A percentile compares a stretch with the other conserved stretches of the same genome.
These are phyloP conservation scores for Rusavskia elegans DNA, from an alignment of 495 filamentous ascomycete genomes.

Conservation along the genomic window DNA sequence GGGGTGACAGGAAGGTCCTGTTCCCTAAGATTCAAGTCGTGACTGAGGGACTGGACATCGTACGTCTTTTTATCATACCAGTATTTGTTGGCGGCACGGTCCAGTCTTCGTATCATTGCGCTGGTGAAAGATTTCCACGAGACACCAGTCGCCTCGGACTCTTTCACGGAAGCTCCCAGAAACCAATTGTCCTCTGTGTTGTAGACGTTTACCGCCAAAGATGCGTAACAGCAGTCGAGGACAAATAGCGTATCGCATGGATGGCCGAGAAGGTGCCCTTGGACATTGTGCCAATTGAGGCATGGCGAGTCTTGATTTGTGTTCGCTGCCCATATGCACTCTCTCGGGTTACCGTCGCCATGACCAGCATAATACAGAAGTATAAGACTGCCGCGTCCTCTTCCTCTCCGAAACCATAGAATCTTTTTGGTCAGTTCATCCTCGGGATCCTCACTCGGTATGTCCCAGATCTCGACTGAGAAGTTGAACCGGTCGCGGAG, in stretches of 20 bases:
- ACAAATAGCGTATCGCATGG: neutral
- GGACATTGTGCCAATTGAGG: neutral
- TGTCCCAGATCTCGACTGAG: neutral
- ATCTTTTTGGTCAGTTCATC: neutral
- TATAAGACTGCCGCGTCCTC: neutral
- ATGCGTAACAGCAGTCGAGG: neutral
- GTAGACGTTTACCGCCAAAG: neutral
- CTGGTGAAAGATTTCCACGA: neutral
- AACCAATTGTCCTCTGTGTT: neutral
- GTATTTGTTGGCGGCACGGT: constrained; percentile 1
- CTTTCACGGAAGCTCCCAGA: neutral
- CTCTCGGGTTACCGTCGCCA: neutral
- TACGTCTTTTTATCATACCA: neutral
- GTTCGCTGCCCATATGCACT: constrained; percentile 1
- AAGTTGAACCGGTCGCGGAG: neutral
- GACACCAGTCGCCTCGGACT: neutral
- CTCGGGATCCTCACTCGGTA: constrained; percentile 2
- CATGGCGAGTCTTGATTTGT: neutral
- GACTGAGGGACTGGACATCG: neutral
- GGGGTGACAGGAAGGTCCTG: constrained; percentile 1
- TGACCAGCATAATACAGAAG: constrained; percentile 5
- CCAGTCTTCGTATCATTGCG: neutral
- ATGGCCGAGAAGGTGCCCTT: neutral
- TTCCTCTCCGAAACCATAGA: neutral
- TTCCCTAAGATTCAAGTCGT: neutral